Base-by-base conservation (phyloP, 352 stramenopile species). In the Phytopythium oedochilum region DNA sequence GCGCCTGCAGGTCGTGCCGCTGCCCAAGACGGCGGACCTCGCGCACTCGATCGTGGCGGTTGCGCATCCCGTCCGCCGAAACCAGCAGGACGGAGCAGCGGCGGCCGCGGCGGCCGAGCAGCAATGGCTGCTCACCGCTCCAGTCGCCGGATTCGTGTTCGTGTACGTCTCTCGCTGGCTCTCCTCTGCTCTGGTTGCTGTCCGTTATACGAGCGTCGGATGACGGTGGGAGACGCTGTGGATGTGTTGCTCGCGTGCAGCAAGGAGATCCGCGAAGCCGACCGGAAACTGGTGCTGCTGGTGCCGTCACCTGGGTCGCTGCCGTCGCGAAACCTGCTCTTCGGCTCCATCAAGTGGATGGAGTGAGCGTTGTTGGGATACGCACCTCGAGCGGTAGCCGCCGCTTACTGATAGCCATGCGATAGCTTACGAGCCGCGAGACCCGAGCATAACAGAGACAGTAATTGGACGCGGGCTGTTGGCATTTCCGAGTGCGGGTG, bases 341-440 rank as follows among this genome's bases (percentile, higher is more conserved):
- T 93, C 9, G 83, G 85, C 20, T 92, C 85, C 18, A 89, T 93
- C 60, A 93, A 93, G 61, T 93, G 83, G 80, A 88, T 91, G 65
- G 83, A 93, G 50, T 93, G 64, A 64, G 20, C 14, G 18, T n/a
- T 17, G 3, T 9, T 4, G 7, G 22, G 18, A 46, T 46, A 23
- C 25, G 11, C 25, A 18, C 31, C 31, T 36, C 32, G 7, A 36
- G 26, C 5, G 0, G 28, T 36, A 7, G 20, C 26, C 5, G 12
- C 18, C 36, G 36, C 10, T 31, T 5, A 18, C 42, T 31, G 2
- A 7, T 31, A 51, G 31, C 9, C 28, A 5, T n/a, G n/a, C n/a
- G n/a, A n/a, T n/a, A n/a, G n/a, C n/a, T n/a, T n/a, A n/a, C n/a
- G n/a, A n/a, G n/a, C n/a, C n/a, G n/a, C n/a, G n/a, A n/a, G n/a